Evolutionary conservation across 352 stramenopile species (phyloP).

Genomic region (Pythium aristosporum): DNA sequence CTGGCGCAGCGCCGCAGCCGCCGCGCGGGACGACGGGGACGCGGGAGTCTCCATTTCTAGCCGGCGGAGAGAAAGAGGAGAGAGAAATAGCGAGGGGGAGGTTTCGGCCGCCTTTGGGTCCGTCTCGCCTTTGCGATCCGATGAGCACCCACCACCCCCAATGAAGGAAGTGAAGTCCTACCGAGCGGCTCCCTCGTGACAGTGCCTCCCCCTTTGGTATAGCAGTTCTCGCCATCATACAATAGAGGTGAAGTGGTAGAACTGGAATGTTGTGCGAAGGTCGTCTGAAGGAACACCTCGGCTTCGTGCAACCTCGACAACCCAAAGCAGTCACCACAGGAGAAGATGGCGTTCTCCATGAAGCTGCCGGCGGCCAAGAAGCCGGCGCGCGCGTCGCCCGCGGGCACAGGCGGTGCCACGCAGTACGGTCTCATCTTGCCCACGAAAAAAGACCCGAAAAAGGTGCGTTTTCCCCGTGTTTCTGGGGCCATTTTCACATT

Average conservation of each 20-base stretch:
- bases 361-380: conserved; percentile 47
- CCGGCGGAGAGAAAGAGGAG: neutral
- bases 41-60: conserved; percentile 28
- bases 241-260: too few species aligned
- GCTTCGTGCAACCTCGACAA: neutral
- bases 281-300: neutral
- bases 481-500: too few species aligned
- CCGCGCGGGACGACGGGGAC: conserved; percentile 41
- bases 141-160: neutral
- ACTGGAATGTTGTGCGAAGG: too few species aligned
- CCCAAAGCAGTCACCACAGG: neutral
- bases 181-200: conserved; percentile 16
- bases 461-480: conserved; percentile 16
- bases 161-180: conserved; percentile 14
- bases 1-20: conserved; percentile 49
- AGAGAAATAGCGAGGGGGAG: neutral
- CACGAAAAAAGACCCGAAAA: conserved; percentile 34
- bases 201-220: conserved; percentile 13
- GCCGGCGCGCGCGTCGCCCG: conserved; percentile 10
- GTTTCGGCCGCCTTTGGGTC: neutral
- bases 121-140: conserved; percentile 27
- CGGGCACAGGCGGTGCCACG: conserved; percentile 21
- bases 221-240: neutral
- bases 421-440: conserved; percentile 53
- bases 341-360: conserved; percentile 63